Conservation (phyloP, 2,329 filamentous ascomycete species). For the Trichoderma harzianum region DNA sequence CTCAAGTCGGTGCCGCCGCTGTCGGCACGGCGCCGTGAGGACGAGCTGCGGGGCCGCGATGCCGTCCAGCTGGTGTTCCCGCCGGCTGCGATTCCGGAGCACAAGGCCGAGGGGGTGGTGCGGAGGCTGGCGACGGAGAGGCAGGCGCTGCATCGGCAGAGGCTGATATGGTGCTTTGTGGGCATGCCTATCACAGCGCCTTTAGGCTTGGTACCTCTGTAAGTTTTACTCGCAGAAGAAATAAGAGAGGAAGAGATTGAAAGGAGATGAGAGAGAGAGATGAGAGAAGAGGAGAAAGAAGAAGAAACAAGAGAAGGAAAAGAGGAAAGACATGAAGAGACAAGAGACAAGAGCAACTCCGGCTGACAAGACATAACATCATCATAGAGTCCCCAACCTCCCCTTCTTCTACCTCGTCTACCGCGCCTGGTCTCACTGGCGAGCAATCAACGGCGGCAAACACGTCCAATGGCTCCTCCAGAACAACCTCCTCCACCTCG, state of each 20-base stretch:
- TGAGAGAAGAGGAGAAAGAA: not conserved
- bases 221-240: constrained; percentile 37
- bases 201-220: constrained; percentile 82
- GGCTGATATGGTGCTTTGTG: constrained; percentile 75
- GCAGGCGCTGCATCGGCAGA: constrained; percentile 70
- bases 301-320: no score
- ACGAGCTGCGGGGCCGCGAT: constrained; percentile 59
- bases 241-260: not conserved
- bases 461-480: constrained; percentile 79
- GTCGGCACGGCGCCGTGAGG: constrained; percentile 60
- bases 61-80: constrained; percentile 77
- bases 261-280: not conserved
- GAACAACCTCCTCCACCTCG: constrained; percentile 64
- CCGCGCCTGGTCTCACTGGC: constrained; percentile 87
- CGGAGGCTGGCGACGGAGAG: constrained; percentile 72
- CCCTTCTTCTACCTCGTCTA: constrained; percentile 96
- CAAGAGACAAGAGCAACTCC: not conserved
- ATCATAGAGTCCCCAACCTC: constrained; percentile 75
- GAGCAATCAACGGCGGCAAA: constrained; percentile 77
- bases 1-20: constrained; percentile 90
- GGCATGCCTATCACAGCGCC: constrained; percentile 82
- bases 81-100: constrained; percentile 60
- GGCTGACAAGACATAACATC: not conserved
- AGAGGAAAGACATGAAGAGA: not conserved
- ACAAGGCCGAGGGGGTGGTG: constrained; percentile 63